phyloP scores from a whole-genome alignment of 2,329 filamentous ascomycete species.

The Cercospora citrullina region DNA sequence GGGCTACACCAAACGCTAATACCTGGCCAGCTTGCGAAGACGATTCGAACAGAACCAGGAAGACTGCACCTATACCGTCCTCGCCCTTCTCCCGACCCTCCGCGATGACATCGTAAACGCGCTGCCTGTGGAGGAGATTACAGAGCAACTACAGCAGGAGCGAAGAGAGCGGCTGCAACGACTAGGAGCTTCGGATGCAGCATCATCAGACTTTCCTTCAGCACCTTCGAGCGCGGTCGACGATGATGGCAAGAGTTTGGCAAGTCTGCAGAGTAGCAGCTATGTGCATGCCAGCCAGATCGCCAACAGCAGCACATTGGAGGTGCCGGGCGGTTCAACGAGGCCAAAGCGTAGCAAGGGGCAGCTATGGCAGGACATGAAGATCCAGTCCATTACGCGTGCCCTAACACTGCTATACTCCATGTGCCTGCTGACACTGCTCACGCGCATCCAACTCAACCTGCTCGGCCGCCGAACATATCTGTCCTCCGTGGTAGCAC shows the following conservation, averaged over 20 bases:
- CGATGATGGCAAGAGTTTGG: conserved; percentile 77
- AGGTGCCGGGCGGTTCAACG: conserved; percentile 38
- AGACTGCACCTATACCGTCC: conserved; percentile 95
- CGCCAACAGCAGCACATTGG: conserved; percentile 44
- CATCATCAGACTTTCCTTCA: conserved; percentile 58
- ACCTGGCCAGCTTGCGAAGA: conserved; percentile 70
- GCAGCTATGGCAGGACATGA: conserved; percentile 96
- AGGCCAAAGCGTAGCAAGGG: conserved; percentile 76
- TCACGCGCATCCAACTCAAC: conserved; percentile 95
- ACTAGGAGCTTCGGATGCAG: conserved; percentile 55
- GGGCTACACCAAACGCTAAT: conserved; percentile 12
- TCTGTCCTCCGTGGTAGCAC: conserved; percentile 88
- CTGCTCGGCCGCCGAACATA: conserved; percentile 94
- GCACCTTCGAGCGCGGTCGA: conserved; percentile 70
- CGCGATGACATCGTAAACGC: conserved; percentile 85
- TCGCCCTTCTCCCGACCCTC: conserved; percentile 90
- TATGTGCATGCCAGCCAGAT: conserved; percentile 82
- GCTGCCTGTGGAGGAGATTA: conserved; percentile 88
- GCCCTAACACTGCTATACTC: conserved; percentile 92
- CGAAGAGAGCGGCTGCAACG: conserved; percentile 66
- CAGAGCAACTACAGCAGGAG: conserved; percentile 90
- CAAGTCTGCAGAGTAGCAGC: conserved; percentile 74
- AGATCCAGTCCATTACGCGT: conserved; percentile 89
- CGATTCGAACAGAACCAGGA: conserved; percentile 99
- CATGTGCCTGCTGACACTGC: conserved; percentile 80